Evolutionary conservation across 2,329 filamentous ascomycete species (phyloP).

Genomic region (Geosmithia putterillii): DNA sequence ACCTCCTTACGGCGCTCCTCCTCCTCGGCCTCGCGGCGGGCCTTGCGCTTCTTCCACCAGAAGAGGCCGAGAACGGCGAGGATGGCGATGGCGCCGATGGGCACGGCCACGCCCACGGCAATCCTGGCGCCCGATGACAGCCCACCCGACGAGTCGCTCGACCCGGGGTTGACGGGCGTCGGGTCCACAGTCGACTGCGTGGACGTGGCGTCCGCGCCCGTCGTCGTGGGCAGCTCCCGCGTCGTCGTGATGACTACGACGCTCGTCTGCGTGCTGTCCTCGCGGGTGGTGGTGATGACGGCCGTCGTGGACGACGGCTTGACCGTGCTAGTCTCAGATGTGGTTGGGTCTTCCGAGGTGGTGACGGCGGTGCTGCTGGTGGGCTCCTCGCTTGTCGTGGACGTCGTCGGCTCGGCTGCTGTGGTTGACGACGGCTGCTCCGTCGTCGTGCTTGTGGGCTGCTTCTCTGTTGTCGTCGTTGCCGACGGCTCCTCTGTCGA

Average conservation of each 20-base stretch:
- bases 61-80: conserved; percentile 67
- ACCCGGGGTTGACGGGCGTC: conserved; percentile 14
- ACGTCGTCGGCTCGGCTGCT: conserved; percentile 1
- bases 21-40: conserved; percentile 73
- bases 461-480: not conserved
- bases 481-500: not conserved
- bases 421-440: not conserved
- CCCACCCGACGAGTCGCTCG: conserved; percentile 21
- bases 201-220: conserved; percentile 3
- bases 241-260: conserved; percentile 4
- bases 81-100: conserved; percentile 76
- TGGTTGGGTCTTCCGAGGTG: not conserved
- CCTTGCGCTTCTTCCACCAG: conserved; percentile 82
- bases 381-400: conserved; percentile 10
- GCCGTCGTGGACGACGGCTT: conserved; percentile 1
- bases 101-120: conserved; percentile 86
- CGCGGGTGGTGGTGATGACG: not conserved
- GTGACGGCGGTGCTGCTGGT: conserved; percentile 5
- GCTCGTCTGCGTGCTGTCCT: conserved; percentile 2
- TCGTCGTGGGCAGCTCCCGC: not conserved
- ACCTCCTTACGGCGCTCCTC: conserved; percentile 87
- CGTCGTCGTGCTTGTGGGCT: not conserved
- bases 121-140: conserved; percentile 59
- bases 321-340: not conserved
- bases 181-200: conserved; percentile 13